Percentiles rank a stretch among this genome's conserved stretches.
Evolutionary conservation across 2,329 filamentous ascomycete genomes (phyloP).

Genomic region (Colletotrichum magnum): DNA sequence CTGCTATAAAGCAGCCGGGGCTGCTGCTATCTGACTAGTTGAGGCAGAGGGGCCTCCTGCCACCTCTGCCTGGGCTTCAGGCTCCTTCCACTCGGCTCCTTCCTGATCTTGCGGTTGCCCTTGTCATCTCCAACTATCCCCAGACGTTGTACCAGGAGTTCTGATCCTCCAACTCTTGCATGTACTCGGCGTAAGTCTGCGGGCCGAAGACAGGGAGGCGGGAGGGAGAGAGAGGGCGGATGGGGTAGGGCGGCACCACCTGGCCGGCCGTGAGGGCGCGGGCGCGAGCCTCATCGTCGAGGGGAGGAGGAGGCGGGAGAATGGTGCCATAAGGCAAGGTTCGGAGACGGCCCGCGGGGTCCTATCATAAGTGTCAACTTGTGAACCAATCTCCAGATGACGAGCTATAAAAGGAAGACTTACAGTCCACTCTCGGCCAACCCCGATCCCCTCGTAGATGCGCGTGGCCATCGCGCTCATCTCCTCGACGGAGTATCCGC

Average conservation of each 20-base stretch:
- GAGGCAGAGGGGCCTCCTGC: not conserved
- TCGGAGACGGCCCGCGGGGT: slow-evolving; percentile 36
- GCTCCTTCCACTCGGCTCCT: not conserved
- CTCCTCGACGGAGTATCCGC: slow-evolving; percentile 25
- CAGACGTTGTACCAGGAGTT: slow-evolving; percentile 3
- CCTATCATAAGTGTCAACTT: not conserved
- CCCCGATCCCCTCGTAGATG: slow-evolving; percentile 20
- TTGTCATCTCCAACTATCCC: not conserved
- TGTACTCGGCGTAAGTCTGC: slow-evolving; percentile 25
- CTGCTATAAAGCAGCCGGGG: not conserved
- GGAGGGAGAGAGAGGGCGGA: slow-evolving; percentile 21
- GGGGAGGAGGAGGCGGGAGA: slow-evolving; percentile 20
- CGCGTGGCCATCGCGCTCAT: slow-evolving; percentile 21
- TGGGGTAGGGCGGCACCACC: slow-evolving; percentile 17
- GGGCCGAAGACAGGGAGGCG: slow-evolving; percentile 14
- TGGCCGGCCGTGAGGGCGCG: slow-evolving; percentile 15
- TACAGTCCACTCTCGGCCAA: slow-evolving; percentile 19
- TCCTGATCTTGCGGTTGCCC: not conserved
- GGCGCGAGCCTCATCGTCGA: slow-evolving; percentile 25
- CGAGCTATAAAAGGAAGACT: not conserved
- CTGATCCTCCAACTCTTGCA: slow-evolving; percentile 8
- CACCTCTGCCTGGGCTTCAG: not conserved
- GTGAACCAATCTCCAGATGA: not conserved
- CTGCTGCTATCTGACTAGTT: slow-evolving; percentile 3
- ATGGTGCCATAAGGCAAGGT: slow-evolving; percentile 23